A percentile compares a stretch with the other conserved stretches of the same genome.
These are phyloP conservation scores for Penstemon newberryi DNA, from an alignment of 257 asterid genomes.

Conservation along the genomic window DNA sequence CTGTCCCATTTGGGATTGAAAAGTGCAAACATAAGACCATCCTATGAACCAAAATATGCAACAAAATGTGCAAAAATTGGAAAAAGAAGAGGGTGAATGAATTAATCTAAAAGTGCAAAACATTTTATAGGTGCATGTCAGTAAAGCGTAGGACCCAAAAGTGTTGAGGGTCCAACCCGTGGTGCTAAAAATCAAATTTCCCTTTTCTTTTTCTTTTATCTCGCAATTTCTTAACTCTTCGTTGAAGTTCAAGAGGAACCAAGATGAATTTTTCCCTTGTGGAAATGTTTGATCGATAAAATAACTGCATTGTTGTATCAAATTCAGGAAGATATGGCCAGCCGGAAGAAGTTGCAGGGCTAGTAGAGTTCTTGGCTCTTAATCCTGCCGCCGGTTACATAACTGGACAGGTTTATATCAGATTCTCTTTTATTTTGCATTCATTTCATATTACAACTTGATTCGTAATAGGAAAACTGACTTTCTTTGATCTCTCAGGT, in stretches of 20 bases:
- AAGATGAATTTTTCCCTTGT: not conserved
- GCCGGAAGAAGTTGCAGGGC: constrained; percentile 47
- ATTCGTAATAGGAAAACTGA: not conserved
- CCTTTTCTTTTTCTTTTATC: not conserved
- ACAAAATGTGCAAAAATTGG: no score
- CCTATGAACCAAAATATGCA: no score
- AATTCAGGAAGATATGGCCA: constrained; percentile 39
- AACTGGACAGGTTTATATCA: constrained; percentile 34
- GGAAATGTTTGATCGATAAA: not conserved
- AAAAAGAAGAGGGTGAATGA: no score
- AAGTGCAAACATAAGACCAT: no score
- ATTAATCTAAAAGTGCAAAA: no score
- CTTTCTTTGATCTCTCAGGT: constrained; percentile 27
- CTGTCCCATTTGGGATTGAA: no score
- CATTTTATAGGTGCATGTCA: no score
- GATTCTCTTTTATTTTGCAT: not conserved
- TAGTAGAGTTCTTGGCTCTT: constrained; percentile 44
- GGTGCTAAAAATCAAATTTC: not conserved
- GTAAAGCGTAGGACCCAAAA: no score
- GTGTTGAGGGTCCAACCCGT: no score
- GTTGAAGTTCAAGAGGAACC: no score
- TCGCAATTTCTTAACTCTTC: not conserved
- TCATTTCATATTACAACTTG: not conserved
- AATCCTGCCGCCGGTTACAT: constrained; percentile 37
- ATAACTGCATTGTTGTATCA: not conserved